Base-by-base conservation (phyloP, 2,329 filamentous ascomycete species). In the Colletotrichum orbiculare region DNA sequence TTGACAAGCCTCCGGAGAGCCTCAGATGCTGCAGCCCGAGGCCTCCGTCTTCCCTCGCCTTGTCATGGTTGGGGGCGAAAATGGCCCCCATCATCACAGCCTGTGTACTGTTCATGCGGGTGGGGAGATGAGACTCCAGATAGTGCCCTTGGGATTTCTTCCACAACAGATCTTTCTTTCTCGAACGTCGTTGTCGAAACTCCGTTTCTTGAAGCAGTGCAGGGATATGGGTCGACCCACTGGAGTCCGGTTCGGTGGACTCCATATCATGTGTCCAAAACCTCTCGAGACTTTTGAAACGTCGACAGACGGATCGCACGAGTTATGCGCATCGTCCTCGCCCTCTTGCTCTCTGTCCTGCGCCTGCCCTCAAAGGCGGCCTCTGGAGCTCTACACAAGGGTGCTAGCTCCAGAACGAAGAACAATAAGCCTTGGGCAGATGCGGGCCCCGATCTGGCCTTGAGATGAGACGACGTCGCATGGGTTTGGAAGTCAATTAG, bases 381-480 rank as follows among this genome's bases (percentile, higher is more conserved):
- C 45, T 41, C 41, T 17, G n/a, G 25, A 55, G 53, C 53, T 55
- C 53, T 25, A 25, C 25, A 25, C 33, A 47, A 17, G 42, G 46
- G 35, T 50, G 49, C 50, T 62, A 48, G 52, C 62, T 58, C 39
- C 58, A 39, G 3, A 34, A 25, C 25, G 25, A 25, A 25, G 54
- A 17, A 60, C 49, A 17, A 38, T 25, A 37, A 56, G 61, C 62
- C 55, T 37, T 52, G 62, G 58, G 57, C 58, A 65, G 58, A 12
- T n/a, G 41, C 25, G 41, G 52, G 58, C 41, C 62, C 46, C 33
- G 45, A 47, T 65, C 50, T 25, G 10, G 25, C 47, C 53, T 48
- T 43, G 62, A 65, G 52, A 65, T 65, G 47, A 65, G 62, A 62
- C 58, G 62, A 65, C 47, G 35, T 41, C 38, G 12, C 49, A 39